Evolutionary conservation across 2,329 filamentous ascomycete species (phyloP), one percentile per base, ranked within the genome.

Genomic region (Neofusicoccum laricinum): DNA sequence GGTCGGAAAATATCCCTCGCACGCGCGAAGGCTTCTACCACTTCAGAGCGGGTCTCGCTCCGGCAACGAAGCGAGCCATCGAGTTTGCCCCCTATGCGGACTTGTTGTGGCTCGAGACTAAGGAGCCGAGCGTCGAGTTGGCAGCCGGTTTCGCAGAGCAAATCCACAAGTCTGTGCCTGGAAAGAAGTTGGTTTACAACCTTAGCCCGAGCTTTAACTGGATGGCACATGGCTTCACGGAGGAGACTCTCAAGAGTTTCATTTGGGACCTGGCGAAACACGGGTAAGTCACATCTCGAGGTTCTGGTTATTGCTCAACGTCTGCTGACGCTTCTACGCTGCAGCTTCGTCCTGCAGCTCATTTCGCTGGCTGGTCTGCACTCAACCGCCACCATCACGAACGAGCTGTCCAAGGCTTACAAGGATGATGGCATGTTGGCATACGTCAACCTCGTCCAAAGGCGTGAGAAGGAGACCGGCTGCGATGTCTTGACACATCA

Each of bases 131-230:
- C 69, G 92, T 98, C 11, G 78, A 86, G 58, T 91, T 96, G 38
- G 92, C 92, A 0, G 82, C 85, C 3, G 82, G 84, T 58, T 92
- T 99, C 59, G 91, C 91, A 12, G 84, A 85, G 11, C 86, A 92
- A 50, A 95, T 99, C 66, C 87, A 90, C 63, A 78, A 81, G 0
- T 81, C 79, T 3, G 82, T 86, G 71, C 92, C 93, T 0, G 88
- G 86, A 66, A 98, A 98, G 85, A 90, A 91, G 40, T 85, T 99
- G 25, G 94, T 98, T 0, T 99, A 99, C 81, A 99, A 99, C 80
- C 85, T 99, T 1, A 93, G 90, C 4, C 95, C 95, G 0, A 96
- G 92, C 8, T 99, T 99, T 85, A 98, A 99, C 83, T 99, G 95
- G 95, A 95, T 96, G 87, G 88, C 88, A 11, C 93, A 98, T 75